A percentile compares a stretch with the other conserved stretches of the same genome.
Evolutionary conservation across 2,329 filamentous ascomycete genomes (phyloP).

Genomic region (Venturia nashicola): DNA sequence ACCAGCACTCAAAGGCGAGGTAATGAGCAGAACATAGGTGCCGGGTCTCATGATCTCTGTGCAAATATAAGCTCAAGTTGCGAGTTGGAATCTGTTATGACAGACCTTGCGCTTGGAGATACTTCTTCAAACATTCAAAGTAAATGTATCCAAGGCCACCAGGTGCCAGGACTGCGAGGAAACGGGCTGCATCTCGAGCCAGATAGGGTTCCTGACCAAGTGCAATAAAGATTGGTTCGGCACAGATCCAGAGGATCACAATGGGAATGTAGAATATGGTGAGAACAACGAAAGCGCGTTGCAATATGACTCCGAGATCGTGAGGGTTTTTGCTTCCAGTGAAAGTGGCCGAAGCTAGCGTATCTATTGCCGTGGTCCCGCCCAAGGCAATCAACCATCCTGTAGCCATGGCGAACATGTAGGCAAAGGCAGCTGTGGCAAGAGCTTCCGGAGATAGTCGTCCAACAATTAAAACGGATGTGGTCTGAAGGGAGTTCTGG

Average conservation of each 20-base stretch:
- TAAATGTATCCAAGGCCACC: slow-evolving; percentile 79
- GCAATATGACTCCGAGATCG: slow-evolving; percentile 66
- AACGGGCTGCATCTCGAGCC: slow-evolving; percentile 58
- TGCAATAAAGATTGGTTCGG: slow-evolving; percentile 59
- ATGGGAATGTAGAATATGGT: slow-evolving; percentile 61
- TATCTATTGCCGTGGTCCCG: slow-evolving; percentile 77
- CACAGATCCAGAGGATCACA: slow-evolving; percentile 60
- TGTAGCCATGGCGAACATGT: slow-evolving; percentile 89
- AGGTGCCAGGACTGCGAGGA: slow-evolving; percentile 62
- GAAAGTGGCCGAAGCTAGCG: slow-evolving; percentile 69
- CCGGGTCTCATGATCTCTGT: slow-evolving; percentile 50
- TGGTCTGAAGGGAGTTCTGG: slow-evolving; percentile 74
- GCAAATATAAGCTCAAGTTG: background rate
- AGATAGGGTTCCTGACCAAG: slow-evolving; percentile 72
- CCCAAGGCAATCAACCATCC: slow-evolving; percentile 79
- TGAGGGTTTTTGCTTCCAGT: slow-evolving; percentile 70
- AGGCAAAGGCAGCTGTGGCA: slow-evolving; percentile 72
- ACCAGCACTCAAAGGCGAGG: slow-evolving; percentile 45
- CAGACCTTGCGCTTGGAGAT: slow-evolving; percentile 43
- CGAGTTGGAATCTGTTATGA: background rate
- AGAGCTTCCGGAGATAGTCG: slow-evolving; percentile 67
- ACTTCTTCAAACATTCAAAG: slow-evolving; percentile 65
- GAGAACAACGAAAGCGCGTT: slow-evolving; percentile 63
- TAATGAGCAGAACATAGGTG: slow-evolving; percentile 50
- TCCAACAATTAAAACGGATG: slow-evolving; percentile 71